These are phyloP conservation scores for Leucosporidium scottii DNA, from an alignment of 768 basidiomycete species.

Conservation along the genomic window DNA sequence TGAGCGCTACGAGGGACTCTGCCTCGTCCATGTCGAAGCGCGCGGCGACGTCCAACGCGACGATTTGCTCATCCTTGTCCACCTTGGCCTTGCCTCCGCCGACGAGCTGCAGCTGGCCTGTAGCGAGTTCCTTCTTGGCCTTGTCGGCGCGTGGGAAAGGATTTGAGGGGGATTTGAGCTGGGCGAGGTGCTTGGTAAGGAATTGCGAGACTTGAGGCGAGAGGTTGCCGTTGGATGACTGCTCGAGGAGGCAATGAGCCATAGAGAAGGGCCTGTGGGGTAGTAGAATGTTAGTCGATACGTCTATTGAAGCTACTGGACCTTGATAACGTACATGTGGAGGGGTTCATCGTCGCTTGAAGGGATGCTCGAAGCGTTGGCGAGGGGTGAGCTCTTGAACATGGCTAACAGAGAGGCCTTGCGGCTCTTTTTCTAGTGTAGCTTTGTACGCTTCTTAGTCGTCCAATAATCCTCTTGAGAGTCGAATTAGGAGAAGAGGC, in stretches of 20 bases:
- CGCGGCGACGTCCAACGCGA: slow-evolving; percentile 62
- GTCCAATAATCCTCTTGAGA: too few species aligned
- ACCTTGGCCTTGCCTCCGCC: slow-evolving; percentile 44
- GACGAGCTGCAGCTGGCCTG: slow-evolving; percentile 38
- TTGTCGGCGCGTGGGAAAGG: slow-evolving; percentile 7
- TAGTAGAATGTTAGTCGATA: not conserved
- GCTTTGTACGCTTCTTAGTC: too few species aligned
- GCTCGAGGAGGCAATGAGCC: slow-evolving; percentile 15
- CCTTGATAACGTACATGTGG: too few species aligned
- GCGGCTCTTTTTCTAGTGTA: too few species aligned
- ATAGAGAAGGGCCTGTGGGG: slow-evolving; percentile 11
- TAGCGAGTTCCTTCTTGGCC: not conserved
- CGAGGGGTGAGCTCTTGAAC: too few species aligned
- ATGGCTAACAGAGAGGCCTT: too few species aligned
- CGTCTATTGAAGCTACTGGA: too few species aligned
- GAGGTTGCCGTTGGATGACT: not conserved
- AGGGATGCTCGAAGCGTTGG: too few species aligned
- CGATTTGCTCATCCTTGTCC: slow-evolving; percentile 58
- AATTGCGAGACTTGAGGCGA: slow-evolving; percentile 6
- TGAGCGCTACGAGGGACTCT: slow-evolving; percentile 64
- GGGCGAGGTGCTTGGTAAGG: slow-evolving; percentile 13
- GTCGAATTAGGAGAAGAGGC: too few species aligned
- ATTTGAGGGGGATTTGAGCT: slow-evolving; percentile 15
- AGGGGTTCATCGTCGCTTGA: too few species aligned
- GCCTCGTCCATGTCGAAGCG: slow-evolving; percentile 72